phyloP scores from a whole-genome alignment of 208 protist species.

The Crithidia bombi region DNA sequence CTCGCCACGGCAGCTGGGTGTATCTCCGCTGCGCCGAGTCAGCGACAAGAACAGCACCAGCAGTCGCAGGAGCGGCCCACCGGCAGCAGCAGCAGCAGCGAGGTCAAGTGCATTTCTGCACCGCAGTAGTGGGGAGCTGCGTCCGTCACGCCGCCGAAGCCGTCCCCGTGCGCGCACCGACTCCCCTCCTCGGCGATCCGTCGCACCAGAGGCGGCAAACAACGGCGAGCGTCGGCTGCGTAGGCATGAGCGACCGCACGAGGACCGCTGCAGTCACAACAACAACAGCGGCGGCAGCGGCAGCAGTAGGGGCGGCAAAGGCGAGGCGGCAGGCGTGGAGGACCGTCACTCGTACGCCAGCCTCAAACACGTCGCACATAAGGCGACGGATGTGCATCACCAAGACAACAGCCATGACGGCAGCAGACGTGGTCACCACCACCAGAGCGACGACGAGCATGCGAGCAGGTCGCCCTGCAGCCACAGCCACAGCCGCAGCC shows the following conservation, averaged over 20 bases:
- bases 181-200: not conserved
- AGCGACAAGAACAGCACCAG: not conserved
- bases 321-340: not conserved
- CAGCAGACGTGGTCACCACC: not conserved
- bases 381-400: not conserved
- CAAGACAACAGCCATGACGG: not conserved
- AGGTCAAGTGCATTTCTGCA: not conserved
- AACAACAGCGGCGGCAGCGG: not conserved
- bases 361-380: not conserved
- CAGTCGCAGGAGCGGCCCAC: not conserved
- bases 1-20: constrained; percentile 4
- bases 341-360: not conserved
- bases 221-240: not conserved
- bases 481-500: not conserved
- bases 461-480: not conserved
- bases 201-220: too few relatives aligned
- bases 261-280: not conserved
- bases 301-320: not conserved
- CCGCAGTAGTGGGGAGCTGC: not conserved
- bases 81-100: not conserved
- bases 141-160: not conserved
- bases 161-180: constrained; percentile 4
- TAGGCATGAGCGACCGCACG: not conserved
- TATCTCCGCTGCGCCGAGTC: not conserved
- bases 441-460: not conserved